Evolutionary conservation across 805 yeast genomes (phyloP), one percentile per base, ranked within the genome.

Genomic region (Ogataea trehaloabstinens): DNA sequence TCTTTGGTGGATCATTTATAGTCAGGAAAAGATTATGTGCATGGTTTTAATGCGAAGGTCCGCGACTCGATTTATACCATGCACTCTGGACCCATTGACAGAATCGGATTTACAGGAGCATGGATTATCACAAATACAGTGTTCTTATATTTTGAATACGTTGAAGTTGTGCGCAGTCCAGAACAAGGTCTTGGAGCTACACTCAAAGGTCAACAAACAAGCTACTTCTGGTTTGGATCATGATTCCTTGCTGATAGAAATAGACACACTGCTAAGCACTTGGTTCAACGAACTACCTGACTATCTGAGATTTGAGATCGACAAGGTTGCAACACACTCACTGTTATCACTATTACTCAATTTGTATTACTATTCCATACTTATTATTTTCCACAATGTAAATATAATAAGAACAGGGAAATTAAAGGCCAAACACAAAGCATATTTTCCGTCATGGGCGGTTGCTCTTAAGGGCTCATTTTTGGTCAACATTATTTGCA

Each of bases 221-320:
- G 30, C 29, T 13, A 6, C 16, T 24, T 13, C 12, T 13, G 30
- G 30, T 6, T 11, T 6, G 8, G 21, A 24, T n/a, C 10, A 22
- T 19, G 39, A 28, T 31, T 31, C 28, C 11, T 24, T 43, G 6
- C 37, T 43, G 5, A 15, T 45, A 30, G 35, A 36, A 10, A 34
- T 28, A 52, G 91, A 84, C 56, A 71, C 76, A 74, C 70, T 85
- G 29, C 73, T 84, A 77, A 84, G 85, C 20, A 70, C 76, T 34
- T 83, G 90, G 90, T 80, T 82, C 63, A 72, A 75, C 40, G 73
- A 72, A 42, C 59, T 84, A 42, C 88, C 90, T 1, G 64, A 71
- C 2, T 71, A 71, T 38, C 63, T 83, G 46, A 75, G 72, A 38
- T 82, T 80, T 52, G 68, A 77, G 6, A 68, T 80, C 32, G 80